Conservation (phyloP, 257 asterid genomes). For the Anisodus acutangulus region DNA sequence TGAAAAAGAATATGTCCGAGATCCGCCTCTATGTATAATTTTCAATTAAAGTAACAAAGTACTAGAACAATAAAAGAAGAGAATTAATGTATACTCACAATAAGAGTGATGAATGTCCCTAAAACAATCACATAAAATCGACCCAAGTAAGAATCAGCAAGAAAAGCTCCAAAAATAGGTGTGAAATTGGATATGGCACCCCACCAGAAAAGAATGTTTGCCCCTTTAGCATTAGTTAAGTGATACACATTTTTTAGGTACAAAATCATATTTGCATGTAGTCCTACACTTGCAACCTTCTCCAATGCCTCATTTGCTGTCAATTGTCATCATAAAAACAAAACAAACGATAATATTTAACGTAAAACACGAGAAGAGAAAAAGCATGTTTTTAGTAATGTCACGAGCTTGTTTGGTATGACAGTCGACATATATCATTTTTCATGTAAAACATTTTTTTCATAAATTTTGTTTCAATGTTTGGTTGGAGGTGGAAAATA, state of each 20-base stretch:
- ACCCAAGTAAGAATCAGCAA: constrained; percentile 79
- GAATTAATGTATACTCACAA: constrained; percentile 41
- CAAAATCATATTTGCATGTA: constrained; percentile 62
- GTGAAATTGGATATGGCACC: constrained; percentile 60
- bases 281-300: constrained; percentile 72
- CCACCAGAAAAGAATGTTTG: constrained; percentile 62
- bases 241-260: constrained; percentile 57
- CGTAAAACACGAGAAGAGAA: not conserved
- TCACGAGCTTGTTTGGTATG: not conserved
- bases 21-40: too few species aligned
- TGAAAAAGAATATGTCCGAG: not conserved
- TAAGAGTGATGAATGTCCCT: constrained; percentile 48
- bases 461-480: not conserved
- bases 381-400: not conserved
- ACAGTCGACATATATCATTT: not conserved
- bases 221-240: constrained; percentile 51
- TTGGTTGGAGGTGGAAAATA: not conserved
- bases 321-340: not conserved
- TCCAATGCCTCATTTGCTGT: constrained; percentile 80
- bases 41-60: not conserved
- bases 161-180: constrained; percentile 80
- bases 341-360: not conserved
- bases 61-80: not conserved
- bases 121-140: constrained; percentile 61
- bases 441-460: not conserved